Base-by-base conservation (phyloP, 2,329 filamentous ascomycete genomes). In the Chaetomium sp. region DNA sequence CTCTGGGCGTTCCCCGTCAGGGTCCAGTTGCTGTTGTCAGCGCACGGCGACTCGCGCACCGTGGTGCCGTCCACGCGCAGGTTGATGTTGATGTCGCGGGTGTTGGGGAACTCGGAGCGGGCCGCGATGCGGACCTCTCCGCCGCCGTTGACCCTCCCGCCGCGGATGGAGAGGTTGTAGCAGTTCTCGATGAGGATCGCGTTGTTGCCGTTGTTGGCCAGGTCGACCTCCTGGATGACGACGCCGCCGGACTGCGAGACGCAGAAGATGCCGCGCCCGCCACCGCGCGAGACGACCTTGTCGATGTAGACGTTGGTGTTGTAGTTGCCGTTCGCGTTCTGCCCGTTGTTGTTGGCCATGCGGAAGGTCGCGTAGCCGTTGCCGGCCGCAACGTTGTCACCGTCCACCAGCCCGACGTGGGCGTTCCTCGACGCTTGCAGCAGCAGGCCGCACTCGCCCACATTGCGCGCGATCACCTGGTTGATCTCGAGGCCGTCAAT, bases 171-270 rank as follows among this genome's bases (percentile, higher is more conserved):
- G 35, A 87, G 67, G 59, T 83, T 83, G 72, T 86, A 86, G 75
- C 84, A 86, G 73, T 87, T 87, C 77, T 87, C 84, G 31, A 87
- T 82, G 1, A 87, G 76, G 23, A 86, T 78, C 0, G 84, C 81
- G 63, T 86, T 86, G 70, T 83, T 84, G 0, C 79, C 83, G 56
- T 85, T 86, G 68, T 76, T 74, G 0, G 82, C 78, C 1, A 86
- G 75, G 67, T 86, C 82, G 21, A 85, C 74, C 4, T 67, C 75
- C 9, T 72, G 73, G 62, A 87, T 86, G 9, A 78, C 79, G 1
- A 77, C 82, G n/a, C 75, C 84, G 0, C 84, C 84, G 0, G 82
- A 85, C 69, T 81, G 76, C 0, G 82, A 85, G 1, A 86, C 84
- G 62, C 84, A 86, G 73, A 86, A 86, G 65, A 86, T 70, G 6